A percentile compares a stretch with the other conserved stretches of the same genome.
These are phyloP conservation scores for Danielozyma ontarioensis DNA, from an alignment of 805 yeast species.

Conservation along the genomic window DNA sequence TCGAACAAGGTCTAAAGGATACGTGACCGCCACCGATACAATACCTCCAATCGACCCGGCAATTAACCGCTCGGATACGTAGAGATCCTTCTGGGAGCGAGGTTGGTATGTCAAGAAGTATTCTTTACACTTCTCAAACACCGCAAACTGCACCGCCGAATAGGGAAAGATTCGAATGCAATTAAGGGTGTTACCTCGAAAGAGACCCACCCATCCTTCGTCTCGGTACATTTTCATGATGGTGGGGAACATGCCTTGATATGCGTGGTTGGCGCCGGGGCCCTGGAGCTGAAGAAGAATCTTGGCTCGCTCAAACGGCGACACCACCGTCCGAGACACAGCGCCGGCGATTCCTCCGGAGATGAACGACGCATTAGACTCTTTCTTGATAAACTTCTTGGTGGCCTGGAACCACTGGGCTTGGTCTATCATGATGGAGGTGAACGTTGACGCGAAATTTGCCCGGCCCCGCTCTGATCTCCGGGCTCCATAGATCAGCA, in stretches of 20 bases:
- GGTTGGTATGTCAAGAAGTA: conserved; percentile 20
- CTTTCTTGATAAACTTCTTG: conserved; percentile 33
- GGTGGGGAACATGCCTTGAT: conserved; percentile 71
- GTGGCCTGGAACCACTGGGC: not conserved
- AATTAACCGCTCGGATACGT: conserved; percentile 54
- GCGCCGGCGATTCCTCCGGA: conserved; percentile 80
- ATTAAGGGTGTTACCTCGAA: conserved; percentile 87
- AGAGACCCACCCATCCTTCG: conserved; percentile 88
- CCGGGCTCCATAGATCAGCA: too few species aligned
- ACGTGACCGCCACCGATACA: conserved; percentile 74
- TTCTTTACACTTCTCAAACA: conserved; percentile 61
- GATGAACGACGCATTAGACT: conserved; percentile 56
- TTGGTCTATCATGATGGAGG: too few species aligned
- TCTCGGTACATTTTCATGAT: conserved; percentile 75
- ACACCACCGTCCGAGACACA: conserved; percentile 81
- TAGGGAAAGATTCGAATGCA: conserved; percentile 90
- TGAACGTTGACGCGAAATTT: too few species aligned
- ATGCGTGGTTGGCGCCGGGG: conserved; percentile 41
- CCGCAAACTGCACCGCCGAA: conserved; percentile 89
- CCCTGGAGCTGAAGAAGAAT: conserved; percentile 89
- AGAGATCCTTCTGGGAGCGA: conserved; percentile 28
- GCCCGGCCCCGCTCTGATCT: too few species aligned
- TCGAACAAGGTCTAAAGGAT: conserved; percentile 87
- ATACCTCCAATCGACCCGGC: conserved; percentile 84
- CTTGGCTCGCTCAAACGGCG: conserved; percentile 93